Evolutionary conservation across 2,329 filamentous ascomycete species (phyloP).

Genomic region (Fusarium newnesense): DNA sequence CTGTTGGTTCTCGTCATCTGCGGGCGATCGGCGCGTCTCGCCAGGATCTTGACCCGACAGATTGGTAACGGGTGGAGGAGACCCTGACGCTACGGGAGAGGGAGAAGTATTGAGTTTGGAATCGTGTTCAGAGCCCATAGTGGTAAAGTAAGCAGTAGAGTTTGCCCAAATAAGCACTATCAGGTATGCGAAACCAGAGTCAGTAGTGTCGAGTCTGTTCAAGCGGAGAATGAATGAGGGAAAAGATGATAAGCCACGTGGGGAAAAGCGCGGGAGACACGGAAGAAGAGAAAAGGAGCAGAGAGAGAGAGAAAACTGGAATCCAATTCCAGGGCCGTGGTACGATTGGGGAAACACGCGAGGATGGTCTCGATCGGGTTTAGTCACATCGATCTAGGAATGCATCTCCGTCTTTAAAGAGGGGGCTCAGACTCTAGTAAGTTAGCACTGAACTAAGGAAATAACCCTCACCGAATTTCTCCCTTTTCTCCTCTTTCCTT

Average conservation of each 20-base stretch:
- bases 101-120: not conserved
- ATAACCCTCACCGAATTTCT: not conserved
- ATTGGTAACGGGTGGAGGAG: constrained; percentile 12
- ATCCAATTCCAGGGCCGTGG: not conserved
- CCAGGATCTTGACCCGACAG: constrained; percentile 10
- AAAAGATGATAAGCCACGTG: not conserved
- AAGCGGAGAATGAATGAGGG: not conserved
- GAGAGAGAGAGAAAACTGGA: not conserved
- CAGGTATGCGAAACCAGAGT: not conserved
- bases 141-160: not conserved
- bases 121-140: constrained; percentile 1
- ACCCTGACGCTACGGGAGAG: not conserved
- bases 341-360: not conserved
- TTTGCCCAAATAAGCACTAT: not conserved
- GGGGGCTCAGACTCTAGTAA: not conserved
- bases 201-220: not conserved
- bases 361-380: not conserved
- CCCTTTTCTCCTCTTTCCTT: not conserved
- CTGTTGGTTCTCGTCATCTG: not conserved
- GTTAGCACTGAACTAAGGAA: not conserved
- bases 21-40: not conserved
- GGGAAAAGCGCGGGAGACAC: not conserved
- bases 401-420: not conserved
- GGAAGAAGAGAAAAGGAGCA: not conserved
- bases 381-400: not conserved